Evolutionary conservation across 306 rosid genomes (phyloP), one percentile per base, ranked within the genome.

Genomic region (Dalbergia cochinchinensis): DNA sequence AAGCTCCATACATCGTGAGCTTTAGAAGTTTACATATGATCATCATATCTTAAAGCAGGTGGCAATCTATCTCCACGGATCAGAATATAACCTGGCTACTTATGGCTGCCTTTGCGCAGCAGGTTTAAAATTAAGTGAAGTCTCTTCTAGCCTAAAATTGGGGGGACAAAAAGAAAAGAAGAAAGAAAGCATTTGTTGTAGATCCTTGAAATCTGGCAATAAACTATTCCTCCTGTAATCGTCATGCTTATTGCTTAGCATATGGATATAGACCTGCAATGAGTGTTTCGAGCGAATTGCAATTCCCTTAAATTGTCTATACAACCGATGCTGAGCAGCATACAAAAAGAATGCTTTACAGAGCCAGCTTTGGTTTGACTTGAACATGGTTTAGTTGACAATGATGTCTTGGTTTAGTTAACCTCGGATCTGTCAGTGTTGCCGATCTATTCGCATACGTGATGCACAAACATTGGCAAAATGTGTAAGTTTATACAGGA

Each of bases 21-120:
- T 73, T 34, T 6, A 77, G 78, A 78, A 61, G 69, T 73, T 63
- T 62, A 65, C 31, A 26, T 16, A 65, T 50, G 65, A 68, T 53
- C 75, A 68, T 53, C 75, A 62, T 67, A 63, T 59, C 70, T 66
- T 77, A 59, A 50, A 73, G 64, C 71, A 72, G 74, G 61, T 82
- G 63, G 68, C 60, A 26, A 51, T 11, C 39, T 62, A 16, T 78
- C 19, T 18, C 7, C 59, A 37, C 22, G 68, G 70, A 82, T 70
- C 75, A 76, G 78, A 50, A 65, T 26, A 64, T 16, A 41, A 65
- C 47, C 53, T 14, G 69, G 37, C 74, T 61, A 77, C 69, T 76
- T 71, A 60, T 63, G 54, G 63, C 63, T 45, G 39, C 11, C 35
- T 83, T 58, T 72, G 65, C n/a, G 4, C 53, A 19, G 41, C 34